Conservation (phyloP, 345 rosid species). For the Ceriops zippeliana region DNA sequence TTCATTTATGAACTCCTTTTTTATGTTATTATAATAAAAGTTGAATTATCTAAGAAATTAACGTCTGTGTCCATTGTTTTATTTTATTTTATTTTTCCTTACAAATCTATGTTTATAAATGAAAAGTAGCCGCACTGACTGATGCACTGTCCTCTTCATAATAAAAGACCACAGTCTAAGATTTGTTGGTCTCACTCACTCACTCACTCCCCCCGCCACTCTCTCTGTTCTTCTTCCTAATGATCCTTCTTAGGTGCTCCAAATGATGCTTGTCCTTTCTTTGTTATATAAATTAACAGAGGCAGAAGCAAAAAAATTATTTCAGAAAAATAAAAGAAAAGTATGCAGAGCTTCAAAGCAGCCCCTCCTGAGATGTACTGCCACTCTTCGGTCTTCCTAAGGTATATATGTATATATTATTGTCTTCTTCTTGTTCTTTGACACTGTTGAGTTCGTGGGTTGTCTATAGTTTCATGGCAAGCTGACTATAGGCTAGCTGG, state of each 20-base stretch:
- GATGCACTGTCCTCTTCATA: conserved; percentile 31
- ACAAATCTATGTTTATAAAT: too few species aligned
- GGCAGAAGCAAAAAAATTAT: background rate
- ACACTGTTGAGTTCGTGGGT: background rate
- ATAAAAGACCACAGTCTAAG: conserved; percentile 29
- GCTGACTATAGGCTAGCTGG: background rate
- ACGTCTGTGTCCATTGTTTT: too few species aligned
- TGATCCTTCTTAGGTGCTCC: too few species aligned
- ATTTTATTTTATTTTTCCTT: too few species aligned
- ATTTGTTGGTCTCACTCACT: conserved; percentile 12
- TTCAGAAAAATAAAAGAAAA: background rate
- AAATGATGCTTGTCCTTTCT: too few species aligned
- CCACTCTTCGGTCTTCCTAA: conserved; percentile 62
- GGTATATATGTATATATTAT: conserved; percentile 36
- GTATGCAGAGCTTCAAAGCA: conserved; percentile 80
- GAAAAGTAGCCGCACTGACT: conserved; percentile 1
- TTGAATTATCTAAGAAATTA: too few species aligned
- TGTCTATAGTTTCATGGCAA: conserved; percentile 5
- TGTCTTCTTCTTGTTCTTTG: background rate
- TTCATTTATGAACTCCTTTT: too few species aligned
- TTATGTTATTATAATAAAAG: too few species aligned
- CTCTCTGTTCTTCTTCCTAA: background rate
- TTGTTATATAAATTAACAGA: too few species aligned
- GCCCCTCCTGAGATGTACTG: conserved; percentile 54
- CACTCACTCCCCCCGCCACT: background rate